Evolutionary conservation across 2,329 filamentous ascomycete species (phyloP), one percentile per base, ranked within the genome.

Genomic region (Microsporum canis): DNA sequence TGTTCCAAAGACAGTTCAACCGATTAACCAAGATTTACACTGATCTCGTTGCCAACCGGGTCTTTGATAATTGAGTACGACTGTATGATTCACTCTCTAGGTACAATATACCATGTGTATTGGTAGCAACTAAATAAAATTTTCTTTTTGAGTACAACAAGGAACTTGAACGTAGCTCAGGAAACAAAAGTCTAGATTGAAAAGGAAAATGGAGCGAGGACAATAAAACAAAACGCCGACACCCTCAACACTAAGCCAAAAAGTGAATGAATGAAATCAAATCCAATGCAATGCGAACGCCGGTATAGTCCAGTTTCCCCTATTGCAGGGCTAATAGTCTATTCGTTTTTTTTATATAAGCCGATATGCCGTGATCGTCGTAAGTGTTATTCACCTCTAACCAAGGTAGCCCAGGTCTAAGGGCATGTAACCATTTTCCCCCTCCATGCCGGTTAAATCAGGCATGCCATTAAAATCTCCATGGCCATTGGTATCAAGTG

Each of bases 391-490:
- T 34, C 33, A 55, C n/a, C 7, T 23, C 17, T 55, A 55, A 55
- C 31, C 33, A 41, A 59, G 57, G 17, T 59, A 59, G 7, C 57
- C 57, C 4, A 59, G 39, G 12, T 49, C 57, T 27, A 59, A 17
- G 7, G 36, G 39, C 57, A 59, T 49, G 43, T 49, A 59, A 8
- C 39, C 39, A 34, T 59, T 59, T 12, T 59, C 57, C 5, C 55
- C 55, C 14, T 59, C 57, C 29, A 59, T 17, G 33, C 57, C 27
- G 29, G 57, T 49, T 14, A 59, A 7, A 27, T 59, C 43, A 36
- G 39, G 31, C 41, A 59, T 49, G 29, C n/a, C 43, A 29, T 59
- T 41, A 41, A 61, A 61, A n/a, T 58, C 60, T 3, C 49, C 38
- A 36, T 57, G 49, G 23, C 17, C 33, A 38, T 45, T 56, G 3